Base-by-base conservation (phyloP, 2,329 filamentous ascomycete genomes). In the Fusarium nisikadoi region DNA sequence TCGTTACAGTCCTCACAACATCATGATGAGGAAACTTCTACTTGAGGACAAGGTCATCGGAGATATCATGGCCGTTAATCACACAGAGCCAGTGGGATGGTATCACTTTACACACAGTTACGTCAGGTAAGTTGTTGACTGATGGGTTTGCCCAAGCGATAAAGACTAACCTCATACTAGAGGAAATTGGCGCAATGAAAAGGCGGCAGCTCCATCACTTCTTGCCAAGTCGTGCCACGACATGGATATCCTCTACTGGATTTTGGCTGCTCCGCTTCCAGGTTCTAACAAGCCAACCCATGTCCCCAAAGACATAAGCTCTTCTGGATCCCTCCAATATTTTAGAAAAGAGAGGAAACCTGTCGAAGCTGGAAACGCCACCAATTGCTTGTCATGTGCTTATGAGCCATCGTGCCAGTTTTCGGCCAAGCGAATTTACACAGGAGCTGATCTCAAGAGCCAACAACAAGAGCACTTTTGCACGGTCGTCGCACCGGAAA, bases 151-250 rank as follows among this genome's bases (percentile, higher is more conserved):
- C 2, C 6, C 1, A 25, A 16, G 6, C 1, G 6, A 23, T 23
- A 20, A 23, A 16, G 52, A 4, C 25, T 54, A 11, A 54, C 16
- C 0, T 2, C 6, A 5, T 8, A 5, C 16, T 25, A 54, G 52
- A 54, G 52, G 52, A 33, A 54, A 42, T 29, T 54, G 52, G 52
- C 52, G 52, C 12, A 54, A 54, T 14, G 52, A 54, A 54, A 54
- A 54, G 16, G 36, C 52, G 14, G 35, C 52, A 31, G 52, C 52
- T 33, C 52, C 52, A 33, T 54, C 52, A 14, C 52, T 54, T 1
- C 52, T 54, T 3, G 52, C 52, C 16, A 54, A 54, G 29, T 29
- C 52, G 4, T 54, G 52, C 20, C 52, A 54, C 36, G 52, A 54
- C 17, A 54, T 54, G 6, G 52, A 54, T 23, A 54, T 54, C 6